Evolutionary conservation across 805 yeast species (phyloP), one percentile per base, ranked within the genome.

Genomic region (Phaffomyces thermotolerans): DNA sequence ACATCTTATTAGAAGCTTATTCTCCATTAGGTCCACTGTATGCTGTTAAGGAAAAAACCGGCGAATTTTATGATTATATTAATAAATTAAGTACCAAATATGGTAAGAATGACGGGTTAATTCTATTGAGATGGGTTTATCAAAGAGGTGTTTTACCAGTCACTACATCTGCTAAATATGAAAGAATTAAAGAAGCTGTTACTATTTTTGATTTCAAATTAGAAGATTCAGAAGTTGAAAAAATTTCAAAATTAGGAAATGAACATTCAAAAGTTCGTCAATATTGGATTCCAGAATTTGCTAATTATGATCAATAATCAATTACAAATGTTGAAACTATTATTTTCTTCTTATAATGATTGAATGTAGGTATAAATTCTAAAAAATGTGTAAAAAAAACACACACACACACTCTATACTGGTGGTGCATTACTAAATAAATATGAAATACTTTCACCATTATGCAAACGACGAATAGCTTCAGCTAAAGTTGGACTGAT

Each of bases 381-480:
- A 7, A 25, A 25, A 25, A 25, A 25, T 9, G 27, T 25, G 27
- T 25, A 25, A 25, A 25, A 25, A 25, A 25, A n/a, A n/a, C n/a
- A n/a, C n/a, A n/a, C n/a, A 25, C 27, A 31, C 10, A 31, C n/a
- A 14, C 9, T 15, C 15, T 40, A 40, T 40, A 40, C 42, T 17
- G 42, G 41, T 43, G 81, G 80, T 33, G 78, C 83, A 52, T 90
- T 80, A 41, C 79, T 79, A 65, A 90, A 87, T 54, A 90, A 69
- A 62, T 88, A 90, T 2, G 95, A 85, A 30, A 90, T 84, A 59
- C 95, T 83, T 68, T 91, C 99, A 57, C 99, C 99, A 59, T 93
- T 91, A 64, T 91, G 99, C 53, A 91, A 71, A 58, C 99, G 78
- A 63, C 98, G 78, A 46, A 91, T 84, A 29, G 95, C 91, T 65